Evolutionary conservation across 2,329 filamentous ascomycete genomes (phyloP).

Genomic region (Leptographium flavum): DNA sequence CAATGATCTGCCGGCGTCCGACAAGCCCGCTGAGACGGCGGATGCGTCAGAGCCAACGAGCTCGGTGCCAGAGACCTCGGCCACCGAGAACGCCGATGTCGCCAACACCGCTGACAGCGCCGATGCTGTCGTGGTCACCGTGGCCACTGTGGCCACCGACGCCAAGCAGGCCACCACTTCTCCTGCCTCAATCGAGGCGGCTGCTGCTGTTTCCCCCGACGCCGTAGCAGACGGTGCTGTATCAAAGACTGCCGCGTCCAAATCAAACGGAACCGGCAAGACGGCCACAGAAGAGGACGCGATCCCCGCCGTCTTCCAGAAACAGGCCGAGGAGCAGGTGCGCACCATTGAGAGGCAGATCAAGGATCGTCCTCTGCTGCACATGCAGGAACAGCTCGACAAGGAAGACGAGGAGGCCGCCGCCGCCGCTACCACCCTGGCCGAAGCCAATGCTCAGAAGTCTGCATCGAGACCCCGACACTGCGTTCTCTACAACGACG

Average conservation of each 20-base stretch:
- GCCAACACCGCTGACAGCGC: background rate
- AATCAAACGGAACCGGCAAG: constrained; percentile 14
- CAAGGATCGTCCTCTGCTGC: constrained; percentile 74
- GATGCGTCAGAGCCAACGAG: too few relatives aligned
- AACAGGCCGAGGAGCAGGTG: constrained; percentile 75
- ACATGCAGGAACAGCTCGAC: constrained; percentile 83
- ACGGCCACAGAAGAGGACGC: constrained; percentile 48
- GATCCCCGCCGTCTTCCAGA: constrained; percentile 51
- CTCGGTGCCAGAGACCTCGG: too few relatives aligned
- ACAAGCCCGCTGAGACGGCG: too few relatives aligned
- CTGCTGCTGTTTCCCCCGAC: background rate
- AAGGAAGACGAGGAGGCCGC: constrained; percentile 55
- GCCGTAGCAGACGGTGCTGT: background rate
- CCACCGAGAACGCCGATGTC: too few relatives aligned
- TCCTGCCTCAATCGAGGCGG: background rate
- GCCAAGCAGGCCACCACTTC: background rate
- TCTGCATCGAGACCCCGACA: constrained; percentile 35
- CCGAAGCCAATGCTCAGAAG: constrained; percentile 7
- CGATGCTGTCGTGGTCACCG: background rate
- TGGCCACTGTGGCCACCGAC: background rate
- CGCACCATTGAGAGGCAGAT: constrained; percentile 79
- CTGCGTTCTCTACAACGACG: constrained; percentile 73
- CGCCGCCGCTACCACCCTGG: constrained; percentile 9
- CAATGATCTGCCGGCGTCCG: constrained; percentile 31
- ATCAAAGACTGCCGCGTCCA: background rate